phyloP scores from a whole-genome alignment of 2,329 filamentous ascomycete genomes.

The Neofusicoccum ribis region DNA sequence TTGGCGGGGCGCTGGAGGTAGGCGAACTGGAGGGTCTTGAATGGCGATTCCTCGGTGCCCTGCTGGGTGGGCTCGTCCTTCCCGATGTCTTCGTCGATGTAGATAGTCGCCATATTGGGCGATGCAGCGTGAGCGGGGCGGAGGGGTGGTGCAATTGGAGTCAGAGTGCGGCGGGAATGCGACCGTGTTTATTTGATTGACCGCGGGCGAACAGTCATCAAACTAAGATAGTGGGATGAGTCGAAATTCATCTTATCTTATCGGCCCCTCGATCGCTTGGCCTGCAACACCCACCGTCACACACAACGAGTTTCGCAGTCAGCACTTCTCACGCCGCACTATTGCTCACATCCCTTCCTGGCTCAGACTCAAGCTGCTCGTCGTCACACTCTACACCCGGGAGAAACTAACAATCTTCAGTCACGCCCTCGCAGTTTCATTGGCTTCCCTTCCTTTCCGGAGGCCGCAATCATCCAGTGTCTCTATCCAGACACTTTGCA shows the following conservation, averaged over 20 bases:
- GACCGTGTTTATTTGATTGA: conserved; percentile 11
- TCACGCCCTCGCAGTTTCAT: no score
- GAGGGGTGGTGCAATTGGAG: conserved; percentile 5
- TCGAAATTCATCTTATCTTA: conserved; percentile 19
- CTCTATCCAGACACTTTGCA: no score
- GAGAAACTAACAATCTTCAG: no score
- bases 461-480: no score
- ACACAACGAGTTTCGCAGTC: no score
- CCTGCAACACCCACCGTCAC: neutral
- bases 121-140: neutral
- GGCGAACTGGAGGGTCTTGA: conserved; percentile 77
- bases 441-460: no score
- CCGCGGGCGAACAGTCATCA: conserved; percentile 15
- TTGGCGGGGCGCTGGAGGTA: conserved; percentile 69
- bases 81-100: conserved; percentile 80
- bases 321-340: no score
- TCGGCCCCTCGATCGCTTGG: conserved; percentile 10
- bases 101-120: conserved; percentile 49
- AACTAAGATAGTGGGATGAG: conserved; percentile 19
- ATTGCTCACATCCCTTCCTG: no score
- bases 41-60: conserved; percentile 73
- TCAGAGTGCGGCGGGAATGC: neutral
- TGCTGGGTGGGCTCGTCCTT: conserved; percentile 64
- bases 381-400: no score
- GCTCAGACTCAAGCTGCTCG: no score